Base-by-base conservation (phyloP, 371 early-diverging fungal genomes). In the Lichtheimia ornata region DNA sequence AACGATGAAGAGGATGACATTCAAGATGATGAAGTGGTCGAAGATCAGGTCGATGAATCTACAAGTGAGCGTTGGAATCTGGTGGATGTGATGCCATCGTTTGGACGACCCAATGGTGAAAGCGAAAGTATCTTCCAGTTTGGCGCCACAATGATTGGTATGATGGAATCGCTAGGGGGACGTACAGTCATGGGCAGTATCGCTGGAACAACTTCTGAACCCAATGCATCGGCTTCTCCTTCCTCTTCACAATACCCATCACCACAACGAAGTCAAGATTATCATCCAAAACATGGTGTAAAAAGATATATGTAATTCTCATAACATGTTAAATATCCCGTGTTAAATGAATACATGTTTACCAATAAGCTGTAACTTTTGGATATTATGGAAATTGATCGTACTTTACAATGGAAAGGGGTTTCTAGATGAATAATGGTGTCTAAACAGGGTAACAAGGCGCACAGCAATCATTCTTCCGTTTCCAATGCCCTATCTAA, bases 61-160 rank as follows among this genome's bases (percentile, higher is more conserved):
- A 49, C 28, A 24, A 35, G 57, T 14, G 67, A 79, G 52, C 65
- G 71, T 22, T 79, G 80, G 80, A 79, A 76, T 56, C 18, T 79
- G 24, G 76, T 79, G n/a, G 80, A 79, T 53, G 76, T 76, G n/a
- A 70, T 76, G 54, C 76, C 79, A 17, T 73, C 74, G 3, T 66
- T 70, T 58, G 69, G 63, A n/a, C 50, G 64, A 14, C 64, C 56
- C 4, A 61, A 66, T 25, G 62, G 66, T 18, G 66, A 69, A 40
- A 64, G 66, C 11, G 77, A 76, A 18, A 67, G 66, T 54, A 56
- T 71, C 42, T 69, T 76, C 61, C 72, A 76, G 53, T 45, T 69
- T 3, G 73, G 71, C 0, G 71, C 77, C 4, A 65, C 64, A n/a
- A 61, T 76, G 30, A 65, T 76, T 65, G 47, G 47, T 1, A 47